These are phyloP conservation scores for Podila epicladia DNA, from an alignment of 192 early-diverging fungal genomes.

Conservation along the genomic window DNA sequence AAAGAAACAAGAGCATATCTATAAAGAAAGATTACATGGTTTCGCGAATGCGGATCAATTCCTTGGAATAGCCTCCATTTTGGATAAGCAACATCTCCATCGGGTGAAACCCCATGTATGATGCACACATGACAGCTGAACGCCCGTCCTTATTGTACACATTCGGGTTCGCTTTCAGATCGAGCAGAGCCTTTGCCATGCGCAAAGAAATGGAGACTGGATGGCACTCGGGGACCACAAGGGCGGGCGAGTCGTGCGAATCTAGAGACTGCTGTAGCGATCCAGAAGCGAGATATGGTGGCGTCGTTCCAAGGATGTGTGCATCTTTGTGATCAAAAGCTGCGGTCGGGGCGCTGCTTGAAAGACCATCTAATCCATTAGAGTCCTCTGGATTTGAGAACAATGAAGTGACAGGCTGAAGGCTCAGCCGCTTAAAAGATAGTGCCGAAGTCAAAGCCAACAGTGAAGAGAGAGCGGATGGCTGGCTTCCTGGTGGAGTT, in stretches of 20 bases:
- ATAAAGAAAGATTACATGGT: slow-evolving; percentile 16
- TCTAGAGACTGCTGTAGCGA: neutral
- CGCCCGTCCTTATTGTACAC: slow-evolving; percentile 45
- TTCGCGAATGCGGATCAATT: slow-evolving; percentile 40
- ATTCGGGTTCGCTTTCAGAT: slow-evolving; percentile 30
- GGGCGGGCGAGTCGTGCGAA: neutral
- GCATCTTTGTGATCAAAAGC: neutral
- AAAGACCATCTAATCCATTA: slow-evolving; percentile 13
- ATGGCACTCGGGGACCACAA: slow-evolving; percentile 29
- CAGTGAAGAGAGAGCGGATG: slow-evolving; percentile 27
- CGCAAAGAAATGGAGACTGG: slow-evolving; percentile 26
- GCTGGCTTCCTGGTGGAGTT: neutral
- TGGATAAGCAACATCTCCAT: slow-evolving; percentile 37
- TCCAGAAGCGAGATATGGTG: neutral
- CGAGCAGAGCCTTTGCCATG: slow-evolving; percentile 26
- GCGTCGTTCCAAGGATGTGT: neutral
- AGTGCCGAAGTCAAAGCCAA: slow-evolving; percentile 22
- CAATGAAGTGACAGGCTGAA: slow-evolving; percentile 15
- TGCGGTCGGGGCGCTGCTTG: neutral
- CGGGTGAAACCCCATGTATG: slow-evolving; percentile 34
- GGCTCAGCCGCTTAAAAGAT: slow-evolving; percentile 30
- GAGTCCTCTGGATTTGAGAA: slow-evolving; percentile 27
- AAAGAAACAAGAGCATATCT: neutral
- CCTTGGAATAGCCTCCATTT: slow-evolving; percentile 35
- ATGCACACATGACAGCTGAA: slow-evolving; percentile 38